Base-by-base conservation (phyloP, 805 yeast species). In the Starmera amethionina region DNA sequence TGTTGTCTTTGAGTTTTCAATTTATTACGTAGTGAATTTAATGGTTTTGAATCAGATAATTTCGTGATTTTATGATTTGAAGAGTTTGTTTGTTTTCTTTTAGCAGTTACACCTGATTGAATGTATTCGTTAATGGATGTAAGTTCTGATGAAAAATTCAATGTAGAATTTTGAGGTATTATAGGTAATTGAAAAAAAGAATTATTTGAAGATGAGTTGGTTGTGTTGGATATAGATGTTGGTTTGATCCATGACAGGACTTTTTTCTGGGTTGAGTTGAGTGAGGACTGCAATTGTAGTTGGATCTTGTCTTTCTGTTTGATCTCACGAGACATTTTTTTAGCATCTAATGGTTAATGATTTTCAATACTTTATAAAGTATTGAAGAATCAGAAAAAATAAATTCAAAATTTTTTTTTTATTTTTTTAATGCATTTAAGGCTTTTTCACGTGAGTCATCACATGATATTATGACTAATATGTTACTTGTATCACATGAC, bases 41-140 rank as follows among this genome's bases (percentile, higher is more conserved):
- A 28, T 1, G 57, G 55, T 34, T 47, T 51, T 3, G 56, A 51
- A 28, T 51, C 51, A 3, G 37, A 13, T n/a, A 12, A 14, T 14
- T 19, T 30, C 15, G n/a, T 40, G 32, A 47, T 50, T 38, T 43
- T 46, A 9, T 43, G 45, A 28, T 40, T 42, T 12, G 49, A 33
- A 1, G 54, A 44, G 1, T 44, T 33, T 11, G 51, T 34, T 0
- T 52, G 44, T 37, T 51, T 50, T 35, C 28, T 35, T 12, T 30
- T n/a, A 3, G 52, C 55, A 4, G 55, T 48, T 14, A 43, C 36
- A 16, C 38, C 38, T 16, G 38, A 19, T 22, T 36, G 22, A 13
- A 54, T 40, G 38, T 54, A 55, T 30, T 55, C 59, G 4, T 55
- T 57, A 5, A 55, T 54, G 2, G 56, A 49, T 6, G 38, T 44